Base-by-base conservation (phyloP, 495 filamentous ascomycete genomes). In the Talaromyces thailandensis region DNA sequence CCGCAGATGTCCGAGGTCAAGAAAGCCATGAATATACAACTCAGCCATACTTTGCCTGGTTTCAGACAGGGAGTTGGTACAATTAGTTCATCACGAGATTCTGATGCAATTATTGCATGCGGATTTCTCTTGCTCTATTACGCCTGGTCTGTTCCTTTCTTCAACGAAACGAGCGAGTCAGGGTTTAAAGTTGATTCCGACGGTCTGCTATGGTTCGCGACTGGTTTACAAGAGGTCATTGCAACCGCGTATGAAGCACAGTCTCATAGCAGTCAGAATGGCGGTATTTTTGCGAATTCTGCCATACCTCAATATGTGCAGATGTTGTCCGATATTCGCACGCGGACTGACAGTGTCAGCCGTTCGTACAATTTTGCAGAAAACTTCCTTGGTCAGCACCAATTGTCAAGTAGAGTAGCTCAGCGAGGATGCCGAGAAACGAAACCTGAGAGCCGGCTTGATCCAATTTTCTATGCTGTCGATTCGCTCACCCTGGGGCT, bases 111-210 rank as follows among this genome's bases (percentile, higher is more conserved):
- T 6, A 56, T 56, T 56, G 53, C 53, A 56, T 56, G 53, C n/a
- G 53, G 53, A 6, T 56, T 56, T 31, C 53, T 56, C 53, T 32
- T 56, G 28, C 53, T 56, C 11, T 56, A 56, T 9, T 56, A 56
- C 28, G 53, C 53, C 4, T 56, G 53, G 53, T 56, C 26, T 9
- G 53, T 56, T 21, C 53, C 53, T 32, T 56, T 56, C 18, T 56
- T 56, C 25, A 56, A 56, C 25, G 53, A 29, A 28, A 32, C 6
- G 28, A 26, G 32, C 28, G 12, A 56, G 8, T 29, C 53, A n/a
- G 11, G 21, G 2, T 1, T 4, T 16, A 56, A 12, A 9, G 12
- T 56, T 56, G 53, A n/a, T 14, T 56, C 53, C 11, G 53, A 56
- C 8, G 53, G 53, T 32, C 18, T 56, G 5, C 28, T 56, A 5